These are phyloP conservation scores for Thelephora ganbajun DNA, from an alignment of 768 basidiomycete species.

Conservation along the genomic window DNA sequence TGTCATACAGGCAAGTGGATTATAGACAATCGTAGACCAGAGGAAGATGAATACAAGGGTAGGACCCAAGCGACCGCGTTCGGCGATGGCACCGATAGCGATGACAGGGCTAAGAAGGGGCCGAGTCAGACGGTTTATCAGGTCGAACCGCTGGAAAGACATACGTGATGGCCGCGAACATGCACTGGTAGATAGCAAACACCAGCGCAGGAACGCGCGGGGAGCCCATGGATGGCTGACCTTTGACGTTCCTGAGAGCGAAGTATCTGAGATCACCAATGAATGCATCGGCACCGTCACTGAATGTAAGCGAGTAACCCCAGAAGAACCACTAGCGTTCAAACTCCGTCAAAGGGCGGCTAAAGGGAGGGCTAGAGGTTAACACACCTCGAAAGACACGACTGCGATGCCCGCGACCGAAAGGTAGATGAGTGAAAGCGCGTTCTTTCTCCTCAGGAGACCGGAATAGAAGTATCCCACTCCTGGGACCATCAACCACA, in stretches of 20 bases:
- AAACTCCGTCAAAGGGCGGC: neutral
- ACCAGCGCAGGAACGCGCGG: slow-evolving; percentile 55
- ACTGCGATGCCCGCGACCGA: slow-evolving; percentile 65
- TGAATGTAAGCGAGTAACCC: slow-evolving; percentile 90
- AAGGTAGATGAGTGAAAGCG: slow-evolving; percentile 78
- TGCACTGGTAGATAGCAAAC: slow-evolving; percentile 77
- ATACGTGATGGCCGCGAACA: slow-evolving; percentile 84
- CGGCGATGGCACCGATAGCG: slow-evolving; percentile 86
- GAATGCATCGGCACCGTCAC: slow-evolving; percentile 54
- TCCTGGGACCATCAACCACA: slow-evolving; percentile 51
- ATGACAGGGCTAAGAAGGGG: slow-evolving; percentile 55
- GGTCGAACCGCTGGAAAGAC: slow-evolving; percentile 11
- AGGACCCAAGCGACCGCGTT: slow-evolving; percentile 77
- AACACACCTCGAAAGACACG: slow-evolving; percentile 66
- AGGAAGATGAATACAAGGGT: slow-evolving; percentile 80
- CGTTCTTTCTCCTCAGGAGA: slow-evolving; percentile 85
- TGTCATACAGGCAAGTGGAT: slow-evolving; percentile 93
- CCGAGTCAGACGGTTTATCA: neutral
- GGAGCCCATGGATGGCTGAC: slow-evolving; percentile 61
- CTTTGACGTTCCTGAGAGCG: slow-evolving; percentile 65
- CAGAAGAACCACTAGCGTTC: slow-evolving; percentile 85
- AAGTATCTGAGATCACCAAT: slow-evolving; percentile 86
- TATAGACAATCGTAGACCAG: slow-evolving; percentile 80
- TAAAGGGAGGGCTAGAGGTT: neutral
- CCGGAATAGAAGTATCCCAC: slow-evolving; percentile 88